Conservation (phyloP, 495 filamentous ascomycete species). For the Trichoderma parareesei region DNA sequence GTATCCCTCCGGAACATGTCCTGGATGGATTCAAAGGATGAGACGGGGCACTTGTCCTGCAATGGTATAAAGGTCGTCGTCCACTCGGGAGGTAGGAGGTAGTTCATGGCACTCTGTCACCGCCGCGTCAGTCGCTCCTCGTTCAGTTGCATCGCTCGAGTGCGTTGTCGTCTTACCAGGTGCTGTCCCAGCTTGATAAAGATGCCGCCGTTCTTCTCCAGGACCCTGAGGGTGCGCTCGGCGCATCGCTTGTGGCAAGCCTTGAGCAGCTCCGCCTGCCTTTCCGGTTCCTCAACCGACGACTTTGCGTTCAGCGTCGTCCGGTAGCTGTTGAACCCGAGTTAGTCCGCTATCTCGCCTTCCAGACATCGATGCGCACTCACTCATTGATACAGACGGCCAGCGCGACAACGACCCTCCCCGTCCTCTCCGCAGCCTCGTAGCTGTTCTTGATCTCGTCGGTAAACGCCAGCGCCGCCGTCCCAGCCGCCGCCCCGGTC, state of each 20-base stretch:
- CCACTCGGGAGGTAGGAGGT: constrained; percentile 90
- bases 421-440: constrained; percentile 64
- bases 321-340: constrained; percentile 56
- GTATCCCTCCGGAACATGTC: constrained; percentile 81
- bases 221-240: constrained; percentile 65
- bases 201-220: constrained; percentile 94
- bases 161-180: constrained; percentile 40
- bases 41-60: constrained; percentile 92
- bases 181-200: constrained; percentile 98
- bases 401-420: constrained; percentile 69
- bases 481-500: constrained; percentile 43
- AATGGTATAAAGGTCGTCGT: constrained; percentile 92
- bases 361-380: constrained; percentile 22
- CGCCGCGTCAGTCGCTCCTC: neutral
- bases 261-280: constrained; percentile 58
- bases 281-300: constrained; percentile 46
- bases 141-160: no score
- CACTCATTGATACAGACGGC: constrained; percentile 87
- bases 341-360: constrained; percentile 6
- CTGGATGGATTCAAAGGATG: constrained; percentile 80
- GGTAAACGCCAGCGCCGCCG: constrained; percentile 52
- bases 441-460: constrained; percentile 68
- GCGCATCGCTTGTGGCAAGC: constrained; percentile 92
- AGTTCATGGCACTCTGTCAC: constrained; percentile 78
- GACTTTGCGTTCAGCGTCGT: constrained; percentile 65